Evolutionary conservation across 768 basidiomycete genomes (phyloP).

Genomic region (Boletus tylopilopsis): DNA sequence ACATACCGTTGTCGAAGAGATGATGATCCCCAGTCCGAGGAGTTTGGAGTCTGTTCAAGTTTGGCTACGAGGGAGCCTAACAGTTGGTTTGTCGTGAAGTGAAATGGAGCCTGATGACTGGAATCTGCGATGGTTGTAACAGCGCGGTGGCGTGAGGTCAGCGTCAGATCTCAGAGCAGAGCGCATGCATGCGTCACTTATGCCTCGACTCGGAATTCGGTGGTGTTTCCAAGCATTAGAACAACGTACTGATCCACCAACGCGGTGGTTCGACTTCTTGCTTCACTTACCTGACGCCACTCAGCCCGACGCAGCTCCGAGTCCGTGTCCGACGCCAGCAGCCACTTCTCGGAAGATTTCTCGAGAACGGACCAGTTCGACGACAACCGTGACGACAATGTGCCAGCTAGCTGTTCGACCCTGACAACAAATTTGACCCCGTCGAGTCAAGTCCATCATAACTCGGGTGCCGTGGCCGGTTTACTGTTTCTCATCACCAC

Average conservation of each 20-base stretch:
- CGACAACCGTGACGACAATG: too few relatives aligned
- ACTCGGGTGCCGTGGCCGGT: slow-evolving; percentile 5
- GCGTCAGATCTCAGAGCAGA: too few relatives aligned
- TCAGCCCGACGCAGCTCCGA: slow-evolving; percentile 5
- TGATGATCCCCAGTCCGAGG: slow-evolving; percentile 15
- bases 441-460: neutral
- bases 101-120: too few relatives aligned
- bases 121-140: neutral
- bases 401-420: neutral
- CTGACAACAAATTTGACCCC: neutral
- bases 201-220: slow-evolving; percentile 8
- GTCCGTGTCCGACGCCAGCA: too few relatives aligned
- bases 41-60: slow-evolving; percentile 5
- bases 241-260: neutral
- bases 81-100: neutral
- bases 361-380: neutral
- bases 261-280: neutral
- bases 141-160: slow-evolving; percentile 1
- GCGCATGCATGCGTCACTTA: too few relatives aligned
- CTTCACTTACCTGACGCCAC: slow-evolving; percentile 7
- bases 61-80: too few relatives aligned
- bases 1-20: neutral
- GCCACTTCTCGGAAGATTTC: neutral
- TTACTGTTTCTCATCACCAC: neutral
- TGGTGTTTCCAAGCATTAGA: slow-evolving; percentile 7